phyloP scores from a whole-genome alignment of 2,329 filamentous ascomycete genomes.

The Plectosphaerella sp. region DNA sequence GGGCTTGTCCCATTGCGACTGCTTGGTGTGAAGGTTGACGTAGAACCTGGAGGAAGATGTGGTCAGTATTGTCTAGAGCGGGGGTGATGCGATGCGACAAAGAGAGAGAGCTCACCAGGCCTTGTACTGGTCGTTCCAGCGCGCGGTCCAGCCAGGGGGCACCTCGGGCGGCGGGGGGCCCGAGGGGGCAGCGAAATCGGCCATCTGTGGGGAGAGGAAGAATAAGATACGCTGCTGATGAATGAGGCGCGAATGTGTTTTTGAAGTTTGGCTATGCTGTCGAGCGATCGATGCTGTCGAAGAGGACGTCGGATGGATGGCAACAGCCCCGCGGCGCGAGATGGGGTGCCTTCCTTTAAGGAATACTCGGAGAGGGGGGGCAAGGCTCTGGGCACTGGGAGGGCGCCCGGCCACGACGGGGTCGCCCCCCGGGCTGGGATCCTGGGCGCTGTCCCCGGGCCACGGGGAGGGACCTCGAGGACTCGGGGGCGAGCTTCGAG shows the following conservation, averaged over 20 bases:
- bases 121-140: slow-evolving; percentile 84
- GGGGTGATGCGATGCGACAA: background rate
- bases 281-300: too few species aligned
- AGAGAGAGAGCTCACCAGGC: slow-evolving; percentile 61
- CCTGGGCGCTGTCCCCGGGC: too few species aligned
- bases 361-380: too few species aligned
- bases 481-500: too few species aligned
- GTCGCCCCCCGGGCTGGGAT: too few species aligned
- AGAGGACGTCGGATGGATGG: too few species aligned
- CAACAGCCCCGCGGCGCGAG: too few species aligned
- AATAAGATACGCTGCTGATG: background rate
- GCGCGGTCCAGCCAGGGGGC: slow-evolving; percentile 69
- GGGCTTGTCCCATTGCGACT: slow-evolving; percentile 87
- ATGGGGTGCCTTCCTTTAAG: too few species aligned
- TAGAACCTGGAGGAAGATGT: slow-evolving; percentile 64
- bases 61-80: background rate
- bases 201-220: slow-evolving; percentile 32
- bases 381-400: too few species aligned
- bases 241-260: background rate
- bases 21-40: slow-evolving; percentile 82
- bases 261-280: too few species aligned
- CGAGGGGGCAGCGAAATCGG: slow-evolving; percentile 47
- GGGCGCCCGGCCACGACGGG: too few species aligned
- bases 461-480: too few species aligned
- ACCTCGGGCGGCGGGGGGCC: slow-evolving; percentile 58